Percentiles rank a stretch among this genome's conserved stretches.
These are phyloP conservation scores for Solanum etuberosum DNA, from an alignment of 257 asterid species.

Conservation along the genomic window DNA sequence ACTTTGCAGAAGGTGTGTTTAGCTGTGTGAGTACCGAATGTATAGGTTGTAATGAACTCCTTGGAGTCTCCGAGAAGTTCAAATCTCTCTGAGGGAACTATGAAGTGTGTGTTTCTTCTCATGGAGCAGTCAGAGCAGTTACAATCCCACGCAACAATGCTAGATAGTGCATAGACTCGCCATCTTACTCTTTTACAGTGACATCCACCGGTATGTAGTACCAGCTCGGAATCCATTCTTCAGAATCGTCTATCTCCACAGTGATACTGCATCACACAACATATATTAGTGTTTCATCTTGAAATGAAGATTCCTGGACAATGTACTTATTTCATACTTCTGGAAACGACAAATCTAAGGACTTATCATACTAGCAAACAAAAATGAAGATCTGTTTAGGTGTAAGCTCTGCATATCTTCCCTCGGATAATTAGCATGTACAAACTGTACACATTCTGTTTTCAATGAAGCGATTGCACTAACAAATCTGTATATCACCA, in stretches of 20 bases:
- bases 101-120: constrained; percentile 72
- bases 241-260: background rate
- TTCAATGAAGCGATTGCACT: background rate
- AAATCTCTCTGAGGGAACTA: constrained; percentile 56
- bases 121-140: constrained; percentile 72
- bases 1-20: constrained; percentile 77
- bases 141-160: constrained; percentile 67
- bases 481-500: background rate
- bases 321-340: background rate
- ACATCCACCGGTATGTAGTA: constrained; percentile 75
- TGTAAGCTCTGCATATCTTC: background rate
- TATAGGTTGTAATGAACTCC: constrained; percentile 57
- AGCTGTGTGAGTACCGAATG: constrained; percentile 75
- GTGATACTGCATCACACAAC: background rate
- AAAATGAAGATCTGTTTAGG: background rate
- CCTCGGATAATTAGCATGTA: background rate
- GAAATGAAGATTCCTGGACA: background rate
- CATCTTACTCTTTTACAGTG: constrained; percentile 71
- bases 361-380: background rate
- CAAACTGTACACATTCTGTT: background rate
- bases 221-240: constrained; percentile 18
- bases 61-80: constrained; percentile 58
- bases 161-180: constrained; percentile 50
- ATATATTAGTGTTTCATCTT: background rate
- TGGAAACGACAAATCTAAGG: background rate